A percentile compares a stretch with the other conserved stretches of the same genome.
Evolutionary conservation across 2,329 filamentous ascomycete species (phyloP).

Genomic region (Trichoderma afroharzianum): DNA sequence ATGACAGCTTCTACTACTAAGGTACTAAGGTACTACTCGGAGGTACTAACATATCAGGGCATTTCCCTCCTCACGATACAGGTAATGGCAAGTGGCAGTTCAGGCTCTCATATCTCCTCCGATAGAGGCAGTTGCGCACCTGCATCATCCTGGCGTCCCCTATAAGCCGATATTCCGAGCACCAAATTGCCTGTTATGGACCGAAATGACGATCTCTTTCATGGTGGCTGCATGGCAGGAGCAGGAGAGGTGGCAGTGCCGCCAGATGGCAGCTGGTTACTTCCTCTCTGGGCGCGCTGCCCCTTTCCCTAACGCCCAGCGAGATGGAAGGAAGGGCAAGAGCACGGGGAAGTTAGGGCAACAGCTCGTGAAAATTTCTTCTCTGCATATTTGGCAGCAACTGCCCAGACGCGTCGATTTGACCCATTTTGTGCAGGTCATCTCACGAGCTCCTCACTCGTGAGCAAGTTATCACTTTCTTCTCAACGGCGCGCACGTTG

Average conservation of each 20-base stretch:
- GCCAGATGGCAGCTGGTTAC: neutral
- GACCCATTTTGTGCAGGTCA: neutral
- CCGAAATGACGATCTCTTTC: neutral
- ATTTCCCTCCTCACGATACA: neutral
- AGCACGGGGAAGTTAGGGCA: slow-evolving; percentile 1
- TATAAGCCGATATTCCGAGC: neutral
- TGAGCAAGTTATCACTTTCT: neutral
- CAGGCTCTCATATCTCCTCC: neutral
- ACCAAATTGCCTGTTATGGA: neutral
- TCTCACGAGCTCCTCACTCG: neutral
- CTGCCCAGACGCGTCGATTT: neutral
- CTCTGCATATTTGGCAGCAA: neutral
- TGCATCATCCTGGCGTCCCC: neutral
- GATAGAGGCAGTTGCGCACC: neutral
- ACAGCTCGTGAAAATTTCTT: neutral
- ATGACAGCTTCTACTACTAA: neutral
- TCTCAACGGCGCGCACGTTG: neutral
- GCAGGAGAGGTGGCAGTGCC: neutral
- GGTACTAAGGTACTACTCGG: no score
- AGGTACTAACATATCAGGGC: neutral
- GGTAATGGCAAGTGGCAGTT: neutral
- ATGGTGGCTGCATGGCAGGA: neutral
- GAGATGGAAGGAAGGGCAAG: neutral
- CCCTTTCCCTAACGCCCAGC: neutral
- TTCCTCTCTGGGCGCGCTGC: neutral